These are phyloP conservation scores for Candida easanensis DNA, from an alignment of 805 yeast genomes.

Conservation along the genomic window DNA sequence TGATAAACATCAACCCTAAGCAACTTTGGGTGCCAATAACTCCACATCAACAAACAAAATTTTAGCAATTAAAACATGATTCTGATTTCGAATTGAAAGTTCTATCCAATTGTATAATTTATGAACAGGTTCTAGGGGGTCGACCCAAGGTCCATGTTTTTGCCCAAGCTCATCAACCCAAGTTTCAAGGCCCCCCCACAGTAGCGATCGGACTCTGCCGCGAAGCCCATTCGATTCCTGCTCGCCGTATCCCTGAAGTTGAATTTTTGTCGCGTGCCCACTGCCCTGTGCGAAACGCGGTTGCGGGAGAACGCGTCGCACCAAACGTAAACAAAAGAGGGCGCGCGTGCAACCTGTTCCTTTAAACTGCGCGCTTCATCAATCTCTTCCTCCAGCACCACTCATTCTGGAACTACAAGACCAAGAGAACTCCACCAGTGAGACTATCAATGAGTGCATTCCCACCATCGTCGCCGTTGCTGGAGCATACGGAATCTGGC, in stretches of 20 bases:
- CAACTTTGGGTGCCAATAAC: background rate
- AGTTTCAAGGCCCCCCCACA: no score
- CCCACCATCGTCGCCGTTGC: constrained; percentile 39
- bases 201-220: no score
- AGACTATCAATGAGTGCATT: constrained; percentile 19
- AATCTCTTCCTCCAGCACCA: background rate
- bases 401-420: no score
- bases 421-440: background rate
- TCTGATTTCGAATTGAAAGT: no score
- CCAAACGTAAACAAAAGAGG: constrained; percentile 13
- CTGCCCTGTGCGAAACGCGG: background rate
- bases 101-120: no score
- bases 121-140: no score
- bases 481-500: constrained; percentile 19
- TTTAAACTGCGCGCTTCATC: background rate
- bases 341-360: constrained; percentile 2
- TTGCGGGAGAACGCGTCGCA: background rate
- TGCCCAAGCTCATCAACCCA: no score
- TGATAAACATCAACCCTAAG: background rate
- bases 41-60: background rate
- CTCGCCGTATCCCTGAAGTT: background rate
- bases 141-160: no score
- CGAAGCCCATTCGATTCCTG: no score
- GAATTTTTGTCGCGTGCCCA: background rate
- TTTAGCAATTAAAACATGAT: background rate